These are phyloP conservation scores for Beauveria australis DNA, from an alignment of 2,329 filamentous ascomycete species.

Conservation along the genomic window DNA sequence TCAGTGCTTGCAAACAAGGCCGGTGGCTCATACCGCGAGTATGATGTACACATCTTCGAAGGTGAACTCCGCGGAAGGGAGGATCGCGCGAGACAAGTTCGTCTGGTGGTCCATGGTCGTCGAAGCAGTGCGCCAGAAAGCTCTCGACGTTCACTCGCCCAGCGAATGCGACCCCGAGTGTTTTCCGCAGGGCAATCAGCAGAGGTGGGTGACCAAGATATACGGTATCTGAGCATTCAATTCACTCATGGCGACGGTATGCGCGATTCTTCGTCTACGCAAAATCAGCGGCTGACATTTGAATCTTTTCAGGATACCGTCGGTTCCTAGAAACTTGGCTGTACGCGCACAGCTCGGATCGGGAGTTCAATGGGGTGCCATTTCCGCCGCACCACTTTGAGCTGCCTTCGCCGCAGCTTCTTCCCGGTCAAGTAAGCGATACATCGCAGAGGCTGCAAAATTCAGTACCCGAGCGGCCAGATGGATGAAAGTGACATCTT, in stretches of 20 bases:
- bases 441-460: slow-evolving; percentile 21
- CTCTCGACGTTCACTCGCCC: slow-evolving; percentile 32
- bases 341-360: slow-evolving; percentile 37
- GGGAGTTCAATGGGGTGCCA: slow-evolving; percentile 36
- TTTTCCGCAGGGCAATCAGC: slow-evolving; percentile 22
- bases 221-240: slow-evolving; percentile 41
- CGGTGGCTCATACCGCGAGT: slow-evolving; percentile 39
- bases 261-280: slow-evolving; percentile 13
- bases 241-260: slow-evolving; percentile 40
- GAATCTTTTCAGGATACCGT: slow-evolving; percentile 30
- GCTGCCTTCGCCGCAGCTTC: slow-evolving; percentile 39
- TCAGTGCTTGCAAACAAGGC: slow-evolving; percentile 40
- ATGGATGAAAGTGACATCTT: slow-evolving; percentile 6
- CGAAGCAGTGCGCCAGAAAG: slow-evolving; percentile 31
- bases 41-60: slow-evolving; percentile 39
- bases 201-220: slow-evolving; percentile 27
- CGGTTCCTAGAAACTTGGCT: slow-evolving; percentile 40
- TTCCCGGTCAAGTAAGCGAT: slow-evolving; percentile 22
- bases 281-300: neutral
- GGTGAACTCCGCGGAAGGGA: slow-evolving; percentile 37
- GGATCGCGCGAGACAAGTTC: slow-evolving; percentile 36
- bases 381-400: slow-evolving; percentile 39
- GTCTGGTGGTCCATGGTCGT: slow-evolving; percentile 32
- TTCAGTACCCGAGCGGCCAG: slow-evolving; percentile 22
- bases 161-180: slow-evolving; percentile 32